Percentiles rank a stretch among this genome's conserved stretches.
These are phyloP conservation scores for Periconia digitata DNA, from an alignment of 2,329 filamentous ascomycete species.

Conservation along the genomic window DNA sequence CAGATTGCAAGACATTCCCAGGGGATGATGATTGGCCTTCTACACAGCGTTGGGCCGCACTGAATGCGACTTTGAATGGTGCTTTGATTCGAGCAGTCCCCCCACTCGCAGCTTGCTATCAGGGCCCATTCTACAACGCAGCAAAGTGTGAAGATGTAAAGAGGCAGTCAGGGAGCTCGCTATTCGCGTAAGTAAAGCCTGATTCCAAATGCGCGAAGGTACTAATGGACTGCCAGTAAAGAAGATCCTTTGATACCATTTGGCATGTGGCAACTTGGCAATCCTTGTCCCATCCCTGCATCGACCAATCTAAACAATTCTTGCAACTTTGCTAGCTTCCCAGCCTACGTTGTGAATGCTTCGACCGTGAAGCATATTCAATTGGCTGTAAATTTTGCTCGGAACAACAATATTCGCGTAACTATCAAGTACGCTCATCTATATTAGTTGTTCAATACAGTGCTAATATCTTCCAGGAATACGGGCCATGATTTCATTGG, in stretches of 20 bases:
- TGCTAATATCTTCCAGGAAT: conserved; percentile 19
- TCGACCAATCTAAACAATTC: conserved; percentile 8
- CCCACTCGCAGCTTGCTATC: conserved; percentile 30
- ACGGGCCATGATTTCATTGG: conserved; percentile 30
- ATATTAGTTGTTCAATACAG: background rate
- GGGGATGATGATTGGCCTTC: conserved; percentile 29
- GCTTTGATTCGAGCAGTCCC: conserved; percentile 25
- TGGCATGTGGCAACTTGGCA: conserved; percentile 22
- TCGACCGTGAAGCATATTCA: conserved; percentile 28
- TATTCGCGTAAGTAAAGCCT: conserved; percentile 19
- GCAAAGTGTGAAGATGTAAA: conserved; percentile 16
- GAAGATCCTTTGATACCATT: conserved; percentile 28
- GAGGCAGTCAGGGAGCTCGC: conserved; percentile 11
- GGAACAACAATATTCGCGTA: conserved; percentile 32
- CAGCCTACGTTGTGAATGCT: conserved; percentile 28
- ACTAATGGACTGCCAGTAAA: conserved; percentile 12
- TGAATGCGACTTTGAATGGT: conserved; percentile 25
- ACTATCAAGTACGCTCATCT: conserved; percentile 26
- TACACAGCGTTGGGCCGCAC: conserved; percentile 18
- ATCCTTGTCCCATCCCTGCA: conserved; percentile 17
- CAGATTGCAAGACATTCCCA: conserved; percentile 27
- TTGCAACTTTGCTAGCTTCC: conserved; percentile 24
- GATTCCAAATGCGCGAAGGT: background rate
- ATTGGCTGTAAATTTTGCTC: conserved; percentile 33
- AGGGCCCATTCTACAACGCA: conserved; percentile 20